Percentiles rank a stretch among this genome's conserved stretches.
phyloP scores from a whole-genome alignment of 352 stramenopile species.

The Lagenidium sp. region DNA sequence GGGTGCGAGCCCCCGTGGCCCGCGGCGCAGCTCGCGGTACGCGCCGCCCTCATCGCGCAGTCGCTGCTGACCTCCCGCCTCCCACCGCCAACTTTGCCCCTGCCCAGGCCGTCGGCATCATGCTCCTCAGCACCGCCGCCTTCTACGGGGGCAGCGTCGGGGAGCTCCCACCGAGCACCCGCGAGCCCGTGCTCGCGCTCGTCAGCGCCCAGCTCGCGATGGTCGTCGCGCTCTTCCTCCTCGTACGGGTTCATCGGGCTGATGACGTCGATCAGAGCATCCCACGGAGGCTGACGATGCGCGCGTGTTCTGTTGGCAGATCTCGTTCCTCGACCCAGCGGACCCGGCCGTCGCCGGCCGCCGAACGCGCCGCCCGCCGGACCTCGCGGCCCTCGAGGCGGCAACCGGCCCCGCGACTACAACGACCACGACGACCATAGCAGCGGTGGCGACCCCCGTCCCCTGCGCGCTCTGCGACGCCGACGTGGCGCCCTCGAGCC shows the following conservation, averaged over 20 bases:
- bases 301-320: slow-evolving; percentile 14
- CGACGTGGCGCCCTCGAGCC: slow-evolving; percentile 27
- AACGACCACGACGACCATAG: background rate
- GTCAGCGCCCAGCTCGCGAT: slow-evolving; percentile 33
- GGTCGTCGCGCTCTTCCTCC: slow-evolving; percentile 19
- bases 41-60: background rate
- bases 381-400: too few relatives aligned
- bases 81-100: background rate
- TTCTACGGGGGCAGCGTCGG: slow-evolving; percentile 38
- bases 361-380: background rate
- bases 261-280: too few relatives aligned
- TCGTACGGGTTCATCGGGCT: slow-evolving; percentile 3
- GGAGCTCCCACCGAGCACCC: slow-evolving; percentile 31
- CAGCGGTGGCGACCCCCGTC: background rate
- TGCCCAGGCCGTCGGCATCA: slow-evolving; percentile 26
- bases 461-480: slow-evolving; percentile 30
- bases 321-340: slow-evolving; percentile 37
- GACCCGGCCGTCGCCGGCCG: slow-evolving; percentile 18
- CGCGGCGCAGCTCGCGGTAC: slow-evolving; percentile 11
- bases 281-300: background rate
- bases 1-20: slow-evolving; percentile 31
- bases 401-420: slow-evolving; percentile 4
- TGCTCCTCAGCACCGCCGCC: slow-evolving; percentile 21
- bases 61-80: background rate
- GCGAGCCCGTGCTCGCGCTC: slow-evolving; percentile 22